Base-by-base conservation (phyloP, 1,139 yeast genomes). In the Pichia sp. region DNA sequence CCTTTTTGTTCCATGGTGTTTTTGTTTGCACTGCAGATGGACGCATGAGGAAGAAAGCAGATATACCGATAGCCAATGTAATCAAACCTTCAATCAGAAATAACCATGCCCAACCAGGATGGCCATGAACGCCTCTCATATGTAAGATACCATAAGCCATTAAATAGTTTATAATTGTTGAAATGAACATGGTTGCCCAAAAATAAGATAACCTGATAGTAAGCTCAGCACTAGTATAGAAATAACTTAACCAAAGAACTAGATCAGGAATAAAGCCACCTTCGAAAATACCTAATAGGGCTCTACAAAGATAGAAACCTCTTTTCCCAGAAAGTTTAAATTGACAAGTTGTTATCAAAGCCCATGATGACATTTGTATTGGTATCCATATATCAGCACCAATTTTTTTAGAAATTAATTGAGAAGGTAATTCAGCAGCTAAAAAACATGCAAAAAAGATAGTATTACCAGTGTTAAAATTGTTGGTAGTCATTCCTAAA, bases 61-160 rank as follows among this genome's bases (percentile, higher is more conserved):
- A 53, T 30, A 79, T 38, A 0, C 86, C 88, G 52, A 81, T 67
- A 3, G 56, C 22, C 5, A 80, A 58, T 2, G 86, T 78, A 40
- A 77, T 54, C 2, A 69, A 42, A 1, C 88, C 88, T 54, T 80
- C 88, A 39, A 81, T 61, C 22, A 81, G 54, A 52, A 80, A 81
- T 20, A 81, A 60, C 79, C 80, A 79, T 49, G 71, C 64, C 84
- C 84, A 79, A 19, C 84, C 84, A 28, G 58, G 62, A 46, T 61
- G 51, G 2, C 69, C 63, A 31, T 57, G 49, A 2, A 61, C 56
- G n/a, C n/a, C n/a, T 15, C 69, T 67, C 55, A 72, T 58, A 41
- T 66, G 65, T 37, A 75, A 59, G 20, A 72, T 56, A 14, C 70
- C 74, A 49, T 63, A 68, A 0, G 77, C 74, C 31, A 71, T 51